Evolutionary conservation across 495 filamentous ascomycete genomes (phyloP).

Genomic region (Arthonia radiata): DNA sequence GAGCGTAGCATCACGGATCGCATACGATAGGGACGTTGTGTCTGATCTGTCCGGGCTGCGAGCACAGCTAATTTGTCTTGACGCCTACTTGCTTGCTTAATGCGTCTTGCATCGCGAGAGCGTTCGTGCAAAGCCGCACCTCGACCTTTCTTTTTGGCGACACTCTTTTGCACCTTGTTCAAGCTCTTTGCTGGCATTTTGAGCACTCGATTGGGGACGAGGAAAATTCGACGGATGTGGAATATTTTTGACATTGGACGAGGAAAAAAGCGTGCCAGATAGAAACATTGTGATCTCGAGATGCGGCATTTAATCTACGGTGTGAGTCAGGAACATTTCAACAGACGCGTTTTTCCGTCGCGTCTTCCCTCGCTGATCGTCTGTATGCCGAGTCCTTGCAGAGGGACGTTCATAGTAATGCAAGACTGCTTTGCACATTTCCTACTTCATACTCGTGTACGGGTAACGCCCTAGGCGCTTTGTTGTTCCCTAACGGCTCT

Average conservation of each 20-base stretch:
- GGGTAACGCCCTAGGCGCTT: too few species aligned
- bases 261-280: background rate
- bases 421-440: background rate
- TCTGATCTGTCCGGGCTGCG: slow-evolving; percentile 32
- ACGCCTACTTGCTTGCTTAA: slow-evolving; percentile 47
- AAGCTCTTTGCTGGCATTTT: slow-evolving; percentile 47
- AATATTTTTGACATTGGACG: background rate
- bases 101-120: slow-evolving; percentile 49
- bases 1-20: slow-evolving; percentile 1
- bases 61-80: slow-evolving; percentile 54
- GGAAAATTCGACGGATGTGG: background rate
- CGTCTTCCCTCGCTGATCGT: background rate
- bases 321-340: background rate
- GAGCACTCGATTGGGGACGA: slow-evolving; percentile 1
- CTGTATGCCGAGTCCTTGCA: background rate
- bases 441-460: too few species aligned
- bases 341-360: background rate
- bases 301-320: background rate
- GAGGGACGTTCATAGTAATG: background rate
- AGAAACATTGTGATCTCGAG: background rate
- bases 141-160: slow-evolving; percentile 39
- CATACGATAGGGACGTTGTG: slow-evolving; percentile 42
- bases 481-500: background rate
- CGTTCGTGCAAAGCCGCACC: slow-evolving; percentile 54
- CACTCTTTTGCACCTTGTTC: slow-evolving; percentile 60